Conservation (phyloP, 2,329 filamentous ascomycete genomes). For the Ceratocystis harringtonii region DNA sequence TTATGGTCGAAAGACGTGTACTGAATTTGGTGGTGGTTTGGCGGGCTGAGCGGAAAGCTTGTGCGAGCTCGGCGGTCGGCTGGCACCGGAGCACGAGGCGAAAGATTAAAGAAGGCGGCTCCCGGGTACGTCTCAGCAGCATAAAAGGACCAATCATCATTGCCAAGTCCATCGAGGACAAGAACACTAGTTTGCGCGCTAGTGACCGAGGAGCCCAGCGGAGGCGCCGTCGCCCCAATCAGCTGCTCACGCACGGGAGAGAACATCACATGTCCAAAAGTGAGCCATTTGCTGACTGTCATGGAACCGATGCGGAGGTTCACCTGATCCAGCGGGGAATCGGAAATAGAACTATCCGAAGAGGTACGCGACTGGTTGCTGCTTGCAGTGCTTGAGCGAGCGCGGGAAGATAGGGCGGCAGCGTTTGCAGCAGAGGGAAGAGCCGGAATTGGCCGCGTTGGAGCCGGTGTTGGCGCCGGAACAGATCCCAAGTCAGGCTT, state of each 20-base stretch:
- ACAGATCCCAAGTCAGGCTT: slow-evolving; percentile 20
- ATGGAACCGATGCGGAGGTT: slow-evolving; percentile 67
- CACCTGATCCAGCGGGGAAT: slow-evolving; percentile 51
- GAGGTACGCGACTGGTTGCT: slow-evolving; percentile 18
- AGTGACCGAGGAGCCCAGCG: not conserved
- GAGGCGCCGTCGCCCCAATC: not conserved
- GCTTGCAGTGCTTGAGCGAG: not conserved
- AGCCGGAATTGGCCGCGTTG: slow-evolving; percentile 1
- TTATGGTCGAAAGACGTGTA: slow-evolving; percentile 46
- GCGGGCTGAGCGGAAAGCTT: slow-evolving; percentile 40
- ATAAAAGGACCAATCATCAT: slow-evolving; percentile 78
- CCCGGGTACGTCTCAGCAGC: slow-evolving; percentile 64
- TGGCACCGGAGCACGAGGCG: slow-evolving; percentile 39
- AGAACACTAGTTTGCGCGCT: slow-evolving; percentile 46
- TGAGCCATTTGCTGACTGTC: slow-evolving; percentile 78
- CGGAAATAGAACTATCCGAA: slow-evolving; percentile 33
- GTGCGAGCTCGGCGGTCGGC: slow-evolving; percentile 30
- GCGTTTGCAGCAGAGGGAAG: not conserved
- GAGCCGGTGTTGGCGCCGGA: not conserved
- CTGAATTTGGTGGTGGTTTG: slow-evolving; percentile 63
- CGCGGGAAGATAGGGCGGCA: not conserved
- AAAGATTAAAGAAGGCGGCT: slow-evolving; percentile 63
- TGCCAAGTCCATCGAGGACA: slow-evolving; percentile 72
- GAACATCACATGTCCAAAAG: slow-evolving; percentile 70
- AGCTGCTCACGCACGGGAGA: slow-evolving; percentile 46